A percentile compares a stretch with the other conserved stretches of the same genome.
Conservation (phyloP, 306 rosid species). For the Erythrophleum fordii region DNA sequence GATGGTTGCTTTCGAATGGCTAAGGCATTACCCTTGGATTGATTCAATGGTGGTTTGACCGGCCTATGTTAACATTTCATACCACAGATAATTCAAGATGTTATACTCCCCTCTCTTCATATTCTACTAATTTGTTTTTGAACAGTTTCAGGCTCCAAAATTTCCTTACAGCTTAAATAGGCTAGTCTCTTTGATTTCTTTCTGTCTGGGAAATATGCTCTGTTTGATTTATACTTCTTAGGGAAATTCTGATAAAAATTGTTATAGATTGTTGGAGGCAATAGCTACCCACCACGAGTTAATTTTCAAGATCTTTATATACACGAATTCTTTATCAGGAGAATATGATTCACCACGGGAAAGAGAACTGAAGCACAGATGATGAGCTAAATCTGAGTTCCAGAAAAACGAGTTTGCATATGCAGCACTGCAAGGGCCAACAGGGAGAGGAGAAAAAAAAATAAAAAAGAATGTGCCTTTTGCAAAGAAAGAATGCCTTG, state of each 20-base stretch:
- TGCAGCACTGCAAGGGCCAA: background rate
- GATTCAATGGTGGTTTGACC: background rate
- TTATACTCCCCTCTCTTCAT: background rate
- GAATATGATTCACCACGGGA: constrained; percentile 27
- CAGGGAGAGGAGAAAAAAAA: background rate
- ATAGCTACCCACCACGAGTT: background rate
- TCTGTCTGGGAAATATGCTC: background rate
- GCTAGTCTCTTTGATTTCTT: background rate
- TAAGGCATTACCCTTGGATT: background rate
- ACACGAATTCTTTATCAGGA: background rate
- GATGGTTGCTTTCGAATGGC: constrained; percentile 5
- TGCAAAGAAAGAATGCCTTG: background rate
- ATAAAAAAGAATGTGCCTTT: background rate
- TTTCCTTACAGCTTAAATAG: background rate
- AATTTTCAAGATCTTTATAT: background rate
- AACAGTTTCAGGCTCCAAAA: too few species aligned
- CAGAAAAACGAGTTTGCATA: background rate
- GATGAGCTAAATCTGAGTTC: background rate
- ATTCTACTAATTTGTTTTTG: background rate
- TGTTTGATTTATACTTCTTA: background rate
- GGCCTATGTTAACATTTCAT: background rate
- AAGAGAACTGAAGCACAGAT: background rate
- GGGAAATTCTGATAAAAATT: background rate
- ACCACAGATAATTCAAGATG: background rate
- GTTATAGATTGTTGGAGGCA: background rate